A percentile compares a stretch with the other conserved stretches of the same genome.
Evolutionary conservation across 1,284 basidiomycete species (phyloP).

Genomic region (Polyporus tsugae): DNA sequence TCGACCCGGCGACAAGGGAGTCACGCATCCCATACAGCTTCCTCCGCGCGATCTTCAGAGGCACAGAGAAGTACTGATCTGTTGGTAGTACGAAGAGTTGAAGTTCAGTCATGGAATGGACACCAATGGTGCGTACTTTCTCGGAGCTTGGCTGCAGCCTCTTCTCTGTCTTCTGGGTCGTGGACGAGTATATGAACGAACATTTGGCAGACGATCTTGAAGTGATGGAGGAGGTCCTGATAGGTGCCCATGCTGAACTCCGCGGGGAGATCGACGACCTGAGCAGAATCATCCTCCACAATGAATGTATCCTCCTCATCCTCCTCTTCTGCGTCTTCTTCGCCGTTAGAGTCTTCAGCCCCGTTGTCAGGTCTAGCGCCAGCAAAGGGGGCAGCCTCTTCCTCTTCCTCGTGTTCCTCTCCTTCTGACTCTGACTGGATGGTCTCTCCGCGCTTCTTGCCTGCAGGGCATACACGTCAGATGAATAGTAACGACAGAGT

Average conservation of each 20-base stretch:
- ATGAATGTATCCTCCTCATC: conserved; percentile 68
- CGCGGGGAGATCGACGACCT: conserved; percentile 61
- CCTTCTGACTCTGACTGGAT: conserved; percentile 42
- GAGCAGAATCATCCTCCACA: conserved; percentile 71
- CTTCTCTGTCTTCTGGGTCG: conserved; percentile 55
- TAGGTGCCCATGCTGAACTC: conserved; percentile 82
- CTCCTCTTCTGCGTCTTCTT: conserved; percentile 41
- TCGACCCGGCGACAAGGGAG: conserved; percentile 78
- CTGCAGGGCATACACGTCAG: conserved; percentile 36
- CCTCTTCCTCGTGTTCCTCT: conserved; percentile 47
- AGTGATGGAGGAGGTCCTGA: conserved; percentile 78
- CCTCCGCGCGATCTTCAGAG: conserved; percentile 66
- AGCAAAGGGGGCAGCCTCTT: conserved; percentile 47
- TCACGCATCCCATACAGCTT: conserved; percentile 74
- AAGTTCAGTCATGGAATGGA: background rate
- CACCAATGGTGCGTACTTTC: background rate
- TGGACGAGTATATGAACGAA: conserved; percentile 82
- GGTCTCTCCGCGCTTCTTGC: conserved; percentile 56
- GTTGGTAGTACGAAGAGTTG: background rate
- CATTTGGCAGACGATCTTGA: conserved; percentile 88
- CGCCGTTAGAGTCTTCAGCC: conserved; percentile 14
- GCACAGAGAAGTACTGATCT: conserved; percentile 78
- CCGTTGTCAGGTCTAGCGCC: conserved; percentile 51
- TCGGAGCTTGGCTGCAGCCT: conserved; percentile 52
- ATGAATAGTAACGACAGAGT: conserved; percentile 7